Base-by-base conservation (phyloP, 2,329 filamentous ascomycete genomes). In the Trichoderma sp. region DNA sequence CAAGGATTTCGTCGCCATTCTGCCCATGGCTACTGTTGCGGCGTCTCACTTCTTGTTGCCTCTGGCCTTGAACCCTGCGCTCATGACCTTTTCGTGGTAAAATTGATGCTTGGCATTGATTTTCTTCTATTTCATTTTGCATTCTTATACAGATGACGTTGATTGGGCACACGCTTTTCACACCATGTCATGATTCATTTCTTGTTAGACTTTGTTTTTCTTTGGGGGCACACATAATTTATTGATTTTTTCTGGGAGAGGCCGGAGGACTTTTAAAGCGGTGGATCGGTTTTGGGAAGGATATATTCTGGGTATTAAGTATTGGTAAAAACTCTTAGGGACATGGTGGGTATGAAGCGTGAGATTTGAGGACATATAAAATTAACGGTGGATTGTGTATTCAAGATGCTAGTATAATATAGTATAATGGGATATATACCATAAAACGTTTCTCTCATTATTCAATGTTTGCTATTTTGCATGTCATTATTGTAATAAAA, bases 61-160 rank as follows among this genome's bases (percentile, higher is more conserved):
- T 0, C 83, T 94, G 70, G 91, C 88, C 4, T 81, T 94, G 60
- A 94, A 94, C 79, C 91, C 91, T n/a, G 91, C 90, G 24, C 82
- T 93, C 74, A 93, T 93, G 90, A 91, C 89, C 0, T 93, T 93
- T 78, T 91, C 90, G 11, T 93, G 89, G 88, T 93, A 87, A 77
- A 77, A 71, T 35, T 47, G 21, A 31, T n/a, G 29, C 4, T n/a
- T 43, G 5, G 24, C 24, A 43, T 60, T 10, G 43, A 64, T 33
- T 49, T 49, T 49, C 2, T 3, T 49, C 5, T 13, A 24, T 19
- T 13, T 19, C 10, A 33, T 47, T 11, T 21, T 49, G 47, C 47
- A 24, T 49, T 49, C 24, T n/a, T 49, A 24, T 49, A 49, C 19
- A 49, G 21, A 21, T 49, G 47, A 49, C n/a, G 47, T 49, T 49